Base-by-base conservation (phyloP, 2,329 filamentous ascomycete genomes). In the Fusarium nisikadoi region DNA sequence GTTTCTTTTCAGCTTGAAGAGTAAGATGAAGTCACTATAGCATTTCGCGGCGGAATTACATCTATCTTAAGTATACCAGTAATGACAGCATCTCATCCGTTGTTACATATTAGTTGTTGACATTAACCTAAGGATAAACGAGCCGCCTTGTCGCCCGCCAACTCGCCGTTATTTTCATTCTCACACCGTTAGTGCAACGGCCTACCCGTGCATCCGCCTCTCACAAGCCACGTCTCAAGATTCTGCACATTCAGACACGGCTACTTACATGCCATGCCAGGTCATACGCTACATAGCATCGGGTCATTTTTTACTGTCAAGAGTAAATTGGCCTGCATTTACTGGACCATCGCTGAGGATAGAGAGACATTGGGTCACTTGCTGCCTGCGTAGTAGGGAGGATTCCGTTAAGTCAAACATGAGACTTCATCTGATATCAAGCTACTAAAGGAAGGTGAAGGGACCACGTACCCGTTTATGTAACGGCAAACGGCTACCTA, bases 61-160 rank as follows among this genome's bases (percentile, higher is more conserved):
- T 11, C 6, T 20, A 19, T 49, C 14, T 49, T 14, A 33, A 49
- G n/a, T 49, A 23, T 4, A 33, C 3, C 29, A 7, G 11, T 5
- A 14, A n/a, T 4, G 0, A 17, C 3, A 3, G 6, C 20, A 23
- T 1, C n/a, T 4, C 1, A 16, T 52, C 23, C 23, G 16, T 49
- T 33, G 14, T 3, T 7, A 2, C 23, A 8, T 29, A 9, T 8
- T 12, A 31, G 9, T n/a, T 31, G 14, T 47, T n/a, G 25, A n/a
- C 19, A 8, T 39, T 14, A n/a, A 16, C 8, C 43, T 29, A 14
- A 29, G 4, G 31, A 10, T 16, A n/a, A 17, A 14, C n/a, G 8
- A 20, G 47, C 2, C 6, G 8, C 20, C 33, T 14, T 36, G 23
- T 52, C 31, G 25, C n/a, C 16, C 8, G 17, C 17, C 6, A 16